phyloP scores from a whole-genome alignment of 2,329 filamentous ascomycete species.

The Epichloe elymi region DNA sequence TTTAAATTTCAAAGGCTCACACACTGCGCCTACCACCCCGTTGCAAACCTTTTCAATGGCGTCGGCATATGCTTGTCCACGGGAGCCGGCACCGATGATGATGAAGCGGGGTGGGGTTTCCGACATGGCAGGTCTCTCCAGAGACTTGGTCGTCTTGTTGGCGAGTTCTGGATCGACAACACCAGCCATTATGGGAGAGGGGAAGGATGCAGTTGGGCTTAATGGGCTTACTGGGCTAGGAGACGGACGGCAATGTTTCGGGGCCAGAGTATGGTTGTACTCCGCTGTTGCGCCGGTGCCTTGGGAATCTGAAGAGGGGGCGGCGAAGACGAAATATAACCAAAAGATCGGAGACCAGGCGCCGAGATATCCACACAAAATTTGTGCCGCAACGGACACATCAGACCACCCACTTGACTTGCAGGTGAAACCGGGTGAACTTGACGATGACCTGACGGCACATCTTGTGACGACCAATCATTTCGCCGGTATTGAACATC shows the following conservation, averaged over 20 bases:
- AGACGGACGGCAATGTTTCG: too few relatives aligned
- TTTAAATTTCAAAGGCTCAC: slow-evolving; percentile 70
- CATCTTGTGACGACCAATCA: slow-evolving; percentile 4
- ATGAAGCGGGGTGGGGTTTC: slow-evolving; percentile 51
- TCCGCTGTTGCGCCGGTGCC: too few relatives aligned
- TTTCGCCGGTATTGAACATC: slow-evolving; percentile 7
- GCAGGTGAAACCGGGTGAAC: too few relatives aligned
- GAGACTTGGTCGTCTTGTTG: slow-evolving; percentile 13
- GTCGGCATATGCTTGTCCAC: slow-evolving; percentile 61
- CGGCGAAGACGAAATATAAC: background rate
- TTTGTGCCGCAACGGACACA: background rate
- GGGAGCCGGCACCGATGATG: slow-evolving; percentile 71
- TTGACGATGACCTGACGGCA: too few relatives aligned
- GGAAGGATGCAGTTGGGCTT: background rate
- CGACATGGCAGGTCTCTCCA: slow-evolving; percentile 32
- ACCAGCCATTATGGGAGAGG: slow-evolving; percentile 10
- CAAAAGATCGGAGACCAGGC: background rate
- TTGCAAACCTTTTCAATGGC: slow-evolving; percentile 52
- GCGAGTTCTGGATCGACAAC: slow-evolving; percentile 14
- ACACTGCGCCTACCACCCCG: slow-evolving; percentile 62
- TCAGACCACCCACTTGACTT: too few relatives aligned
- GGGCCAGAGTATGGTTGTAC: too few relatives aligned
- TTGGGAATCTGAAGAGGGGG: background rate
- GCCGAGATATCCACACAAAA: background rate
- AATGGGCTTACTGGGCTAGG: background rate